Percentiles rank a stretch among this genome's conserved stretches.
Conservation (phyloP, 345 rosid genomes). For the Lumnitzera racemosa region DNA sequence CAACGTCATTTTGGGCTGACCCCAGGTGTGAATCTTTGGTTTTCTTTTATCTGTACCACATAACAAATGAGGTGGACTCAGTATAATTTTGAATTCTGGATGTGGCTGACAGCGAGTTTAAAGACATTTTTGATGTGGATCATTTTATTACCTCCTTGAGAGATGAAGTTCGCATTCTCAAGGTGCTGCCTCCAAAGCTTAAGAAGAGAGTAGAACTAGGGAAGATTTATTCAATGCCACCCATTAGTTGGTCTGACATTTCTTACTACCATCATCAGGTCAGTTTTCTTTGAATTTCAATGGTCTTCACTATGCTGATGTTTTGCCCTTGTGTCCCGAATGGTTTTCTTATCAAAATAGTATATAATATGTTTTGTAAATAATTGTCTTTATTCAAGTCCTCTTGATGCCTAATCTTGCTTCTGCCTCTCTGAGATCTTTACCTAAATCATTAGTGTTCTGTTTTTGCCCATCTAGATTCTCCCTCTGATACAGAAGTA, state of each 20-base stretch:
- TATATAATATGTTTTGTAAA: too few species aligned
- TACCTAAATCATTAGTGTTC: background rate
- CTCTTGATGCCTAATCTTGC: background rate
- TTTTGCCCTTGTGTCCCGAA: too few species aligned
- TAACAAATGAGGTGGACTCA: too few species aligned
- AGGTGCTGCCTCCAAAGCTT: constrained; percentile 28
- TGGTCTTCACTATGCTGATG: too few species aligned
- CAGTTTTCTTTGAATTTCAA: background rate
- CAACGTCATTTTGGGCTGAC: constrained; percentile 27
- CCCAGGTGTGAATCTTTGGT: constrained; percentile 19
- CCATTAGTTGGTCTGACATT: constrained; percentile 47
- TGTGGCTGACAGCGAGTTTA: constrained; percentile 33
- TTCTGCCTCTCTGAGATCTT: background rate
- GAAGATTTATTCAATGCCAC: constrained; percentile 29
- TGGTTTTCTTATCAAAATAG: too few species aligned
- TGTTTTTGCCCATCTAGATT: constrained; percentile 41
- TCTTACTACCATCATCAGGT: constrained; percentile 41
- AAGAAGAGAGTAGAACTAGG: constrained; percentile 23
- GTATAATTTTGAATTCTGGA: background rate
- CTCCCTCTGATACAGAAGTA: constrained; percentile 81
- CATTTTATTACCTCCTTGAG: constrained; percentile 39
- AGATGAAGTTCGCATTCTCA: constrained; percentile 38
- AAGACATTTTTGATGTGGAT: constrained; percentile 41
- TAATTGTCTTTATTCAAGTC: background rate
- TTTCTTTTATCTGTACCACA: background rate